A percentile compares a stretch with the other conserved stretches of the same genome.
Evolutionary conservation across 2,329 filamentous ascomycete species (phyloP).

Genomic region (Simplicillium sp.): DNA sequence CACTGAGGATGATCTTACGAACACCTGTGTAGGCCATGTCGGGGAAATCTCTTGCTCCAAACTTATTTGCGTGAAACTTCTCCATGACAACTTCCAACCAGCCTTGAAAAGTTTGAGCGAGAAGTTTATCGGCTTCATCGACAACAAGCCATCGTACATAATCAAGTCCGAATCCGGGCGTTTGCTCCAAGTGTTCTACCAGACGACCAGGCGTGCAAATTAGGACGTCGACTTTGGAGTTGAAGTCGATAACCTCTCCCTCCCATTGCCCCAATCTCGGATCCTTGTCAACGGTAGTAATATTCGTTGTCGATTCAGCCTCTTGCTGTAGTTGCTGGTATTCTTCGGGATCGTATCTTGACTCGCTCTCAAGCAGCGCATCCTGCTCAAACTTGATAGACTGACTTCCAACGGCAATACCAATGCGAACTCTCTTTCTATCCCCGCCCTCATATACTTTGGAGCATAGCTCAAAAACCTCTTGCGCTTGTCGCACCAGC

Average conservation of each 20-base stretch:
- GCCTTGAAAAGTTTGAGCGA: constrained; percentile 87
- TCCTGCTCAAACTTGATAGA: constrained; percentile 57
- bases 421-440: constrained; percentile 65
- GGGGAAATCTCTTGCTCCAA: constrained; percentile 42
- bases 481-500: constrained; percentile 75
- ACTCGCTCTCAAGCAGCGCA: constrained; percentile 32
- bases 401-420: constrained; percentile 74
- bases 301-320: not conserved
- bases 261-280: constrained; percentile 23
- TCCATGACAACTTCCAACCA: constrained; percentile 72
- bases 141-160: constrained; percentile 82
- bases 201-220: constrained; percentile 87
- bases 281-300: constrained; percentile 6
- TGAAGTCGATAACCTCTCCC: constrained; percentile 50
- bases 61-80: constrained; percentile 38
- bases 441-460: constrained; percentile 45
- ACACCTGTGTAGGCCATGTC: constrained; percentile 45
- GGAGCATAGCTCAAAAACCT: constrained; percentile 67
- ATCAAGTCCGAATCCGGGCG: constrained; percentile 69
- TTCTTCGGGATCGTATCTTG: constrained; percentile 54
- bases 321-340: constrained; percentile 23
- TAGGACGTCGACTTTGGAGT: constrained; percentile 74
- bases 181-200: constrained; percentile 82
- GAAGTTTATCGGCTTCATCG: constrained; percentile 86
- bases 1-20: constrained; percentile 79